Base-by-base conservation (phyloP, 1,139 yeast species). In the Yamadazyma pseudoaaseri region DNA sequence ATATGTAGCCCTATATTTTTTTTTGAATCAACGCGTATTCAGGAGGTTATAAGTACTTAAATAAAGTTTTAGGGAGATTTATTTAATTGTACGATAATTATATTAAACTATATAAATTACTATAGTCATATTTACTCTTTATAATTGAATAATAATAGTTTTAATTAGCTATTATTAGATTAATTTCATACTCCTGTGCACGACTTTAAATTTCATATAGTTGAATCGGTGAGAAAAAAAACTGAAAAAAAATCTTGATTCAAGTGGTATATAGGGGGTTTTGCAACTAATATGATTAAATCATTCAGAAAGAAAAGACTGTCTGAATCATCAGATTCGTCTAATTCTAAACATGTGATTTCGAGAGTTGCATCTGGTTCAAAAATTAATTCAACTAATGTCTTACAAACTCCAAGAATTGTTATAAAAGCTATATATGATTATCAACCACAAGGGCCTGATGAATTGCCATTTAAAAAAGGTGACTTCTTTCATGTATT, bases 401-500 rank as follows among this genome's bases (percentile, higher is more conserved):
- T 55, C 10, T 52, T 68, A 22, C 70, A 50, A 37, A 70, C 77
- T 10, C 96, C 96, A 3, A 81, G 81, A 47, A 82, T 84, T 49
- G 95, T 87, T 31, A 87, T 92, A 42, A 81, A 81, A 43, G 97
- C 97, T 1, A 63, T 84, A 16, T 81, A 79, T 50, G 84, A 81
- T 51, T 89, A 90, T 56, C 67, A 66, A 27, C 85, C 96, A 1
- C 92, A 82, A 48, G 84, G 86, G 8, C 81, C 89, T 1, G 90
- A 87, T 18, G 97, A 90, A 55, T 70, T 92, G 28, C 72, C 77
- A 29, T 92, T 90, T 54, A 52, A 58, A 33, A 79, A 81, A 48
- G 97, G 97, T 20, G 97, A 90, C 53, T 89, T 89, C 53, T 86
- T 90, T 58, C 90, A 87, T 52, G 94, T 92, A 5, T 65, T 81